Base-by-base conservation (phyloP, 768 basidiomycete species). In the Tulasnella sp. region DNA sequence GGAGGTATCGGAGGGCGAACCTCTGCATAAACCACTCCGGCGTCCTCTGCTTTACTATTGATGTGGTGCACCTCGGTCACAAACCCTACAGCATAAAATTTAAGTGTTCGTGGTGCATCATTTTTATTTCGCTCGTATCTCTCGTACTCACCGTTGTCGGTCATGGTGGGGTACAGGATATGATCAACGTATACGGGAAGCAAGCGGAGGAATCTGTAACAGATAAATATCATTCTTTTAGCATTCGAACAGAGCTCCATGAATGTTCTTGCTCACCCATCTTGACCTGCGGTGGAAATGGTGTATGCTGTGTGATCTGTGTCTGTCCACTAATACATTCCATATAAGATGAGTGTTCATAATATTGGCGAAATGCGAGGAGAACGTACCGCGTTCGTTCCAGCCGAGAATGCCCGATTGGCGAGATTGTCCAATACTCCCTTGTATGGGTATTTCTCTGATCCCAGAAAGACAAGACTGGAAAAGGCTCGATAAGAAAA, bases 301-400 rank as follows among this genome's bases (percentile, higher is more conserved):
- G 96, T 98, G 69, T 97, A 99, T 8, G 90, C 90, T 48, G 93
- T 96, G 67, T 96, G 85, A 67, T 92, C 90, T 45, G 80, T 92
- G 67, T 88, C 94, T 2, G 96, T 98, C 96, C 94, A 99, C 1
- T 38, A 38, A 38, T 15, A 38, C 34, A 38, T 7, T 7, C 15
- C 34, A 38, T 15, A 15, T 38, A 38, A 15, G 5, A 73, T 74
- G 2, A 60, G 73, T 64, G 58, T 70, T 38, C 34, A 7, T 15
- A 38, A 15, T 38, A 38, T 38, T 7, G 7, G 7, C 34, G 5
- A 38, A 7, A 7, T 38, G 34, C 5, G 34, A 15, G 15, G 34
- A 38, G 34, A 15, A 38, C 34, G 34, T 15, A 38, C 34, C 34
- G 71, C 70, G 24, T 68, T 70, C 8, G 86, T 90, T 31, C 89